Base-by-base conservation (phyloP, 352 stramenopile genomes). In the Globisporangium radiosum region DNA sequence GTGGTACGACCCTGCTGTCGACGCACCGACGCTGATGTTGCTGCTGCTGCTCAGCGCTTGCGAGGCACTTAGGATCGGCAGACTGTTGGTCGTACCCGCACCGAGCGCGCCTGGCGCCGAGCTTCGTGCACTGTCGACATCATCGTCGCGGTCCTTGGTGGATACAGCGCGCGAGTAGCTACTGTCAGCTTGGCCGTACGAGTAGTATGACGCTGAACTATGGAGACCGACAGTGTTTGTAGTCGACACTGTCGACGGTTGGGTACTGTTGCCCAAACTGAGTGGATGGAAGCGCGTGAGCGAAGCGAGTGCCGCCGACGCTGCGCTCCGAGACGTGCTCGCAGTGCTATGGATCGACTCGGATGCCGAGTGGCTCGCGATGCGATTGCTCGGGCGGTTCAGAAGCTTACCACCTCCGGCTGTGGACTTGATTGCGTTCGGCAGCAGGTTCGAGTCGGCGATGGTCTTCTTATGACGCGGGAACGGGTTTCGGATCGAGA, bases 401-500 rank as follows among this genome's bases (percentile, higher is more conserved):
- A 76, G 63, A 19, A 83, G 63, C 45, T 76, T 78, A 37, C 60
- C 15, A 7, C 60, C 13, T 8, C 43, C 43, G 43, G 15, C 64
- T 7, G 73, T 64, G 0, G 63, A 50, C 11, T 59, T 66, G 0
- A 65, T 62, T 13, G 25, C 25, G 49, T 39, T 52, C 36, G 63
- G 17, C 25, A 62, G 54, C 7, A 51, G 39, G n/a, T 63, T 19
- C 0, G 66, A 63, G 13, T 83, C 71, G 48, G 13, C 3, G 51
- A 79, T 75, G 47, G 70, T 74, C 56, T 79, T 81, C 50, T 77
- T 79, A 19, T 63, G 60, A 19, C 54, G 62, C 10, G 65, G 53
- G 54, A 86, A 76, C 39, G 76, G 76, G 51, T 76, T 74, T 6
- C 68, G 68, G 47, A 63, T 48, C 38, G 55, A 54, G 52, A 69